Base-by-base conservation (phyloP, 2,329 filamentous ascomycete species). In the Tolypocladium capitatum region DNA sequence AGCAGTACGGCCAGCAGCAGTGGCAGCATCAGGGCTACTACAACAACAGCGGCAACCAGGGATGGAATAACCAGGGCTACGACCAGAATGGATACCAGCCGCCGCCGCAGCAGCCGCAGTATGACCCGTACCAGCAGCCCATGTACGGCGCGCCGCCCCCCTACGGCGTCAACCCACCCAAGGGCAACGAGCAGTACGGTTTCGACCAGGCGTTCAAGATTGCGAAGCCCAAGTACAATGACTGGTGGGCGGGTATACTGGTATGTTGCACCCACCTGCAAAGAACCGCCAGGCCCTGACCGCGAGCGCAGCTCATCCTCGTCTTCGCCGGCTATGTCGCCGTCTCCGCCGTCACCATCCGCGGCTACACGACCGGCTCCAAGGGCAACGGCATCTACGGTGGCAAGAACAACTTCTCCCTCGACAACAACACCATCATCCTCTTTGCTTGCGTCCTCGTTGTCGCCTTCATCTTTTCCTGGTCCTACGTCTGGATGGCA, bases 201-300 rank as follows among this genome's bases (percentile, higher is more conserved):
- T 96, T 94, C 61, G 80, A 91, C 20, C 77, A 96, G 59, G 78
- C 81, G 1, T 96, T 97, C 72, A 83, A 83, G 65, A 66, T 96
- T 46, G 78, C 86, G 46, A 81, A 72, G 53, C 88, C 88, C n/a
- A 94, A 91, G 64, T 95, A 76, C 68, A 87, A 96, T 59, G 91
- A 97, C 62, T 61, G 86, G 27, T 96, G 90, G 91, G 90, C 90
- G 4, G 89, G 84, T 4, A 68, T 94, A 36, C 69, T 96, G 60
- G 82, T 85, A 63, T 16, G 73, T 31, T 18, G 27, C n/a, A 41
- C 21, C 7, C 16, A 7, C 34, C 20, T n/a, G n/a, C n/a, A n/a
- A n/a, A n/a, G n/a, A n/a, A n/a, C n/a, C n/a, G n/a, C n/a, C n/a
- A n/a, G n/a, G n/a, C n/a, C n/a, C n/a, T n/a, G n/a, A 51, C 20